Evolutionary conservation across 805 yeast species (phyloP).

Genomic region (Saccharomycopsis fibuligera): DNA sequence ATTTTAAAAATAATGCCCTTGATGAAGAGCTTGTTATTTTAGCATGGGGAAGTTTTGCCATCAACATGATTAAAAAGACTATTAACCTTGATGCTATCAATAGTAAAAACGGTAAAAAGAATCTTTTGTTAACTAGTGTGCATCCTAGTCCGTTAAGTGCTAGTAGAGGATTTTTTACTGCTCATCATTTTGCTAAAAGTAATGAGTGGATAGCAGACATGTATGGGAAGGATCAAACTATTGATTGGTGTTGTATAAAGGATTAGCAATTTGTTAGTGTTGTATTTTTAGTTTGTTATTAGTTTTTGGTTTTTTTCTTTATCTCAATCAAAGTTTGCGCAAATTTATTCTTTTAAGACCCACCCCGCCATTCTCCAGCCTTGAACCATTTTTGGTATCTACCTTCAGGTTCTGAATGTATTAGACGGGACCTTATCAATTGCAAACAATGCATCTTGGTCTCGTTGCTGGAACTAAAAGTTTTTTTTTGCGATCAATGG

Average conservation of each 20-base stretch:
- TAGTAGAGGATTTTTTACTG: slow-evolving; percentile 74
- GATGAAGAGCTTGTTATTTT: slow-evolving; percentile 59
- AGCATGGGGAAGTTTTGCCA: slow-evolving; percentile 82
- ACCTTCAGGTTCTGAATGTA: too few species aligned
- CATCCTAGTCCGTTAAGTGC: slow-evolving; percentile 98
- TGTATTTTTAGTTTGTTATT: too few species aligned
- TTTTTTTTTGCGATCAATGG: too few species aligned
- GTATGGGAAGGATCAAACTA: slow-evolving; percentile 36
- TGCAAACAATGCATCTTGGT: too few species aligned
- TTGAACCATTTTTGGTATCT: too few species aligned
- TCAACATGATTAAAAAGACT: slow-evolving; percentile 39
- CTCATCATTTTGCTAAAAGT: slow-evolving; percentile 64
- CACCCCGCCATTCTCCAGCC: too few species aligned
- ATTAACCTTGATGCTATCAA: slow-evolving; percentile 30
- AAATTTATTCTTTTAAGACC: too few species aligned
- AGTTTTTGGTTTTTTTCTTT: too few species aligned
- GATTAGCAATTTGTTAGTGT: slow-evolving; percentile 3
- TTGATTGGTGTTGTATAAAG: slow-evolving; percentile 51
- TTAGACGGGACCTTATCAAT: too few species aligned
- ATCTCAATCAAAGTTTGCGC: too few species aligned
- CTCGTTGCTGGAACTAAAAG: too few species aligned
- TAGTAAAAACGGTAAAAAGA: slow-evolving; percentile 26
- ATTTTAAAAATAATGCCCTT: slow-evolving; percentile 36
- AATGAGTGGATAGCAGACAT: slow-evolving; percentile 65
- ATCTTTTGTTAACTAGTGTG: slow-evolving; percentile 60